Evolutionary conservation across 495 filamentous ascomycete genomes (phyloP).

Genomic region (Pseudoneurospora amorphoporcata): DNA sequence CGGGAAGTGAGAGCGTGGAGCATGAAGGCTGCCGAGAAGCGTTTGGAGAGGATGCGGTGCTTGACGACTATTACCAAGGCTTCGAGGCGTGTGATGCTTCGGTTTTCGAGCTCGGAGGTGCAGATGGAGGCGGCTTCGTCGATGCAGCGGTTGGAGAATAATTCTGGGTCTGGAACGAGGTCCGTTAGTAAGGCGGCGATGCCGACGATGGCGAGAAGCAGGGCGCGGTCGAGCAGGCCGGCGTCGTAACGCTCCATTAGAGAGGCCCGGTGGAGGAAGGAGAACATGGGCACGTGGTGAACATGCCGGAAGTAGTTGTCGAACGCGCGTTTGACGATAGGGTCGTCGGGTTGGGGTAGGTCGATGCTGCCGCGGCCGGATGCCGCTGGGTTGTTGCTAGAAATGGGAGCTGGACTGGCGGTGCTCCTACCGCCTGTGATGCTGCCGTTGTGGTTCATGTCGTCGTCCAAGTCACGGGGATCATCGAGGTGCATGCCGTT

Average conservation of each 20-base stretch:
- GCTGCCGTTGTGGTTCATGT: conserved; percentile 8
- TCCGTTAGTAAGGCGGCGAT: conserved; percentile 37
- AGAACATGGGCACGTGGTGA: conserved; percentile 40
- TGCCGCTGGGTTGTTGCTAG: conserved; percentile 12
- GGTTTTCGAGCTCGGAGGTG: conserved; percentile 33
- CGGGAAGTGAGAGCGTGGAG: conserved; percentile 35
- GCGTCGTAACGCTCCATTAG: conserved; percentile 42
- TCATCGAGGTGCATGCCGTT: conserved; percentile 5
- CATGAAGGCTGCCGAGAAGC: conserved; percentile 39
- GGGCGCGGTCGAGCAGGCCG: conserved; percentile 35
- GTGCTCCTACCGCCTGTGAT: conserved; percentile 3
- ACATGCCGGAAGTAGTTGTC: conserved; percentile 40
- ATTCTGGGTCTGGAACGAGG: conserved; percentile 10
- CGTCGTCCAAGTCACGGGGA: conserved; percentile 1
- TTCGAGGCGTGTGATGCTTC: conserved; percentile 37
- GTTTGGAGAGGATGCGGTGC: conserved; percentile 36
- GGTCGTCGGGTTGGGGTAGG: conserved; percentile 25
- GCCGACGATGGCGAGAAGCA: conserved; percentile 38
- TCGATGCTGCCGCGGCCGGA: conserved; percentile 3
- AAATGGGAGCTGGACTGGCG: neutral
- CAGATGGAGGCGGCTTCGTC: conserved; percentile 35
- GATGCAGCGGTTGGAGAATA: conserved; percentile 36
- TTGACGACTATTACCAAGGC: conserved; percentile 39
- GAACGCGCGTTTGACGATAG: conserved; percentile 32
- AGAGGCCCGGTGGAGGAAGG: conserved; percentile 40